Evolutionary conservation across 2,329 filamentous ascomycete species (phyloP), one percentile per base, ranked within the genome.

Genomic region (Botryotinia convoluta): DNA sequence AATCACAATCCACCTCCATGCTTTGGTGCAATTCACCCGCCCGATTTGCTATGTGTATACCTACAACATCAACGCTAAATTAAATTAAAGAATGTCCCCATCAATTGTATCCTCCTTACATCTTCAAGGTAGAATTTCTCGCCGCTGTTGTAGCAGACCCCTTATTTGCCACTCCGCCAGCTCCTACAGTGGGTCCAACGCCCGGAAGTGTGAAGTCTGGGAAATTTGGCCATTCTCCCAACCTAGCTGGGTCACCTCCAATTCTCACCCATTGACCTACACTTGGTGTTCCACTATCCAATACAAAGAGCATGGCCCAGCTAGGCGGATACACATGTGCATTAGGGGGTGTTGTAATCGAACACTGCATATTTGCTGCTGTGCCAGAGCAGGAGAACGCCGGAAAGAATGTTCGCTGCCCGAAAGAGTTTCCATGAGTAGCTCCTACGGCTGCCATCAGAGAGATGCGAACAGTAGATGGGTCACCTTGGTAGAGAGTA

Each of bases 251-350:
- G 80, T 92, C 90, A 29, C 89, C 89, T 29, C 90, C 90, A 70
- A 92, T 89, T 32, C 90, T 84, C 35, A 92, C 87, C 82, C 88
- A 88, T n/a, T 85, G 84, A 84, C 89, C 87, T 26, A 88, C 83
- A 14, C 86, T 88, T 0, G 90, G 90, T n/a, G 88, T 87, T 0
- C 86, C 86, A 10, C 86, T 86, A 72, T 91, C 89, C 4, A 91
- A 84, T 0, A 91, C 85, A 77, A 87, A 91, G 81, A 91, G 83
- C 79, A 89, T 87, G 77, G 88, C 90, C 89, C 89, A 91, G 8
- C 88, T 88, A 0, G 89, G 87, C 12, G 89, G 89, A 26, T 84
- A 85, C 70, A 89, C 82, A 76, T 90, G 84, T 16, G 84, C 84
- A 61, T 84, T 83, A 0, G 88, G 88, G 3, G 89, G 89, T 2